Percentiles rank a stretch among this genome's conserved stretches.
Evolutionary conservation across 2,329 filamentous ascomycete species (phyloP).

Genomic region (Meredithiella fracta): DNA sequence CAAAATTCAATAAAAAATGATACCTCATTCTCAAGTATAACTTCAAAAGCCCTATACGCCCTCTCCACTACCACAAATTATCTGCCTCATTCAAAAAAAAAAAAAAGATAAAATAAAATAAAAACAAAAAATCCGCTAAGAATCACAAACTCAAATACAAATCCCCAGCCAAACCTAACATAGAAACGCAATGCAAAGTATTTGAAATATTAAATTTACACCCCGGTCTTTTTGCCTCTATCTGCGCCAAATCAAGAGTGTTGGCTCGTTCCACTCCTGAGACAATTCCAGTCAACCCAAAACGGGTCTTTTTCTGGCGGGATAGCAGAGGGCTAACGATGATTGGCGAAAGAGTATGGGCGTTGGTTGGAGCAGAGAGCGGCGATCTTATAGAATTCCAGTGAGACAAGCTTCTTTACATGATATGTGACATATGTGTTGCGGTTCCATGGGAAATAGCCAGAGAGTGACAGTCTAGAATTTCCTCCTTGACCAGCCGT

Average conservation of each 20-base stretch:
- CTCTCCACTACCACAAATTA: no score
- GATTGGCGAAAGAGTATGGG: no score
- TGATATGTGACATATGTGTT: no score
- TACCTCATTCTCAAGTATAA: not conserved
- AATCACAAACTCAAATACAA: conserved; percentile 6
- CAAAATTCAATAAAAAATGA: not conserved
- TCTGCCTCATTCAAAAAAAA: no score
- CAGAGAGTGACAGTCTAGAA: no score
- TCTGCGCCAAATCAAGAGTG: not conserved
- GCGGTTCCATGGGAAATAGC: no score
- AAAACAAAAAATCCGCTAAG: not conserved
- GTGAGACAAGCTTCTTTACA: no score
- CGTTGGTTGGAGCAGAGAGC: no score
- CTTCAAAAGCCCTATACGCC: no score
- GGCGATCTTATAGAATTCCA: no score
- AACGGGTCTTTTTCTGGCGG: not conserved
- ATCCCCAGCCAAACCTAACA: not conserved
- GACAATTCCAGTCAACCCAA: not conserved
- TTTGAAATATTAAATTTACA: conserved; percentile 5
- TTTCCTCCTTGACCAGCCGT: no score
- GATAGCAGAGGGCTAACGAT: no score
- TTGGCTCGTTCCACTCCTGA: not conserved
- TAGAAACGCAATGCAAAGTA: conserved; percentile 1
- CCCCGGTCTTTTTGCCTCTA: not conserved
- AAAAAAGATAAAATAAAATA: conserved; percentile 2